Evolutionary conservation across 129 eudicot species (phyloP).

Genomic region (Ambrosia trifida): DNA sequence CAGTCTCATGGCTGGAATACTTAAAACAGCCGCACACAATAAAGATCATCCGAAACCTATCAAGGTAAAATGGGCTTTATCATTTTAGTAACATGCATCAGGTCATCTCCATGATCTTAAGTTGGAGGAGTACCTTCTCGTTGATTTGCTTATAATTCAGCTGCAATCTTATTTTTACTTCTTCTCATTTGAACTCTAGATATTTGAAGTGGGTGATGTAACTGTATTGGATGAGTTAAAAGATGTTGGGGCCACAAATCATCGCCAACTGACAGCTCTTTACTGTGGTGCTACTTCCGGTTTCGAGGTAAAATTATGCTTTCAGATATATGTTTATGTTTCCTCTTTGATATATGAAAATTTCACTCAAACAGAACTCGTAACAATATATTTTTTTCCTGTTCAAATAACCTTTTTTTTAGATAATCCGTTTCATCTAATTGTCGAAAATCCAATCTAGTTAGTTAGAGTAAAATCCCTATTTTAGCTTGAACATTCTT

Average conservation of each 20-base stretch:
- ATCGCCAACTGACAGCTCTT: slow-evolving; percentile 77
- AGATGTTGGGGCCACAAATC: slow-evolving; percentile 86
- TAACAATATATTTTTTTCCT: background rate
- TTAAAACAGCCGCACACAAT: slow-evolving; percentile 82
- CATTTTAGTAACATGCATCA: background rate
- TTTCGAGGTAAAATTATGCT: slow-evolving; percentile 37
- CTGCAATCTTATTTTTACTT: slow-evolving; percentile 12
- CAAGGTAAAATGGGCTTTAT: slow-evolving; percentile 46
- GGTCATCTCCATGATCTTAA: slow-evolving; percentile 9
- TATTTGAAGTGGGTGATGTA: slow-evolving; percentile 94
- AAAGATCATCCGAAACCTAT: slow-evolving; percentile 98
- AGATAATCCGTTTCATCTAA: slow-evolving; percentile 3
- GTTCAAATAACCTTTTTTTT: slow-evolving; percentile 2
- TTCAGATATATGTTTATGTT: slow-evolving; percentile 11
- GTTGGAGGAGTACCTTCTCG: slow-evolving; percentile 8
- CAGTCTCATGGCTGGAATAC: slow-evolving; percentile 89
- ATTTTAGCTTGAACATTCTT: background rate
- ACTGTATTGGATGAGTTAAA: slow-evolving; percentile 54
- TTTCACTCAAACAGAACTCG: slow-evolving; percentile 17
- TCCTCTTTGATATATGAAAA: background rate
- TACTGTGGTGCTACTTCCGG: slow-evolving; percentile 94
- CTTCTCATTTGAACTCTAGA: slow-evolving; percentile 36
- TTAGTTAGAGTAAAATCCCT: background rate
- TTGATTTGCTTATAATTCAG: slow-evolving; percentile 4
- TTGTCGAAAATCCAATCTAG: slow-evolving; percentile 13